These are phyloP conservation scores for Parietaria judaica DNA, from an alignment of 306 rosid genomes.

Conservation along the genomic window DNA sequence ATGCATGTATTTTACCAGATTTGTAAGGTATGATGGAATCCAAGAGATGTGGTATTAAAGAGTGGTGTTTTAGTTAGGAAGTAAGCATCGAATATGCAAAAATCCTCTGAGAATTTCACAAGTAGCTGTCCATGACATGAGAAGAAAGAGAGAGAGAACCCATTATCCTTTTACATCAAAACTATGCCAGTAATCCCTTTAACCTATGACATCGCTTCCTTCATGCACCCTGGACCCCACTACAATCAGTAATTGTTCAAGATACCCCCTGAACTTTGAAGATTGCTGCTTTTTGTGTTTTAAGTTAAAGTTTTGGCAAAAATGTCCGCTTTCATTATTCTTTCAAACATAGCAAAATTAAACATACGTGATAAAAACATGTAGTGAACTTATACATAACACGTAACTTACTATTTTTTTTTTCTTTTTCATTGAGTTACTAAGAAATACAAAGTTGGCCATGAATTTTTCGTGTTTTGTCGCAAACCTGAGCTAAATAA, in stretches of 20 bases:
- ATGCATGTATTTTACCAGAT: neutral
- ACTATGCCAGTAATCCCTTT: conserved; percentile 6
- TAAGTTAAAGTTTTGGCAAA: no score
- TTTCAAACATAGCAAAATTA: neutral
- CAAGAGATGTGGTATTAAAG: neutral
- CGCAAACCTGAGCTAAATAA: no score
- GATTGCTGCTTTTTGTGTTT: no score
- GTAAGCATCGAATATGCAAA: neutral
- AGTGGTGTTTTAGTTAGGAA: neutral
- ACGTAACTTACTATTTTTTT: no score
- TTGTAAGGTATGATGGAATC: neutral
- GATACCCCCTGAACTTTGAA: no score
- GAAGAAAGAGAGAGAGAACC: neutral
- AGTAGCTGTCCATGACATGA: neutral
- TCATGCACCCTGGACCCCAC: conserved; percentile 24
- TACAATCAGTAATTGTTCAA: neutral
- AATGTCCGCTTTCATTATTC: no score
- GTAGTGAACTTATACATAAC: neutral
- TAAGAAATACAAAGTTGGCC: no score
- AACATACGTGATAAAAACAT: no score
- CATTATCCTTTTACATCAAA: conserved; percentile 11
- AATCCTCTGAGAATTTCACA: neutral
- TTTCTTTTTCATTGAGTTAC: no score
- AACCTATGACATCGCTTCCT: conserved; percentile 20
- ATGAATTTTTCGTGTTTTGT: no score